Evolutionary conservation across 1,284 basidiomycete genomes (phyloP).

Genomic region (Boletus semigastroideus): DNA sequence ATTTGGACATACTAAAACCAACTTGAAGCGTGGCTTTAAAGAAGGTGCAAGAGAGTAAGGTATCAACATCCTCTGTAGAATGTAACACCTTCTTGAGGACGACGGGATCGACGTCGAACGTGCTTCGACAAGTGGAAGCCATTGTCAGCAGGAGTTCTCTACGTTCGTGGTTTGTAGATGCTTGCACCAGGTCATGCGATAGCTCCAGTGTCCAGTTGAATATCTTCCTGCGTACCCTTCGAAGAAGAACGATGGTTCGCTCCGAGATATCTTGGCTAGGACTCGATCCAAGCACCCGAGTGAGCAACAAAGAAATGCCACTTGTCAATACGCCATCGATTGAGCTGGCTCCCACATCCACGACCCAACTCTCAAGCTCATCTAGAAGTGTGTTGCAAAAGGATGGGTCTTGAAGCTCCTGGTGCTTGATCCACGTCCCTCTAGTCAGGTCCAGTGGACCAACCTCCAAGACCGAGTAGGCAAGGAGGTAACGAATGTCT

Average conservation of each 20-base stretch:
- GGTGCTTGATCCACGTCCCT: neutral
- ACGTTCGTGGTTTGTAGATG: slow-evolving; percentile 21
- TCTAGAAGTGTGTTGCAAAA: neutral
- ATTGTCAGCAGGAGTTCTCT: slow-evolving; percentile 31
- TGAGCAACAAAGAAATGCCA: neutral
- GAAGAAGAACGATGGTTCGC: neutral
- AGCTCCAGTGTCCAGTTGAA: slow-evolving; percentile 18
- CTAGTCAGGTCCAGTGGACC: neutral
- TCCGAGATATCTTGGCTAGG: neutral
- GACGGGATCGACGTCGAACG: slow-evolving; percentile 36
- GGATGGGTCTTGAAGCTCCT: neutral
- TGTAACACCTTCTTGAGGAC: slow-evolving; percentile 19
- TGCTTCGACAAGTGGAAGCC: slow-evolving; percentile 39
- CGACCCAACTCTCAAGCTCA: neutral
- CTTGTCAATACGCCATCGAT: neutral
- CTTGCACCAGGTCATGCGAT: slow-evolving; percentile 19
- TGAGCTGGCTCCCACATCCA: neutral
- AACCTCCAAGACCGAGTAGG: neutral
- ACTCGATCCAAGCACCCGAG: neutral
- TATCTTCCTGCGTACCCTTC: neutral
- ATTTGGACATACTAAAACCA: too few species aligned
- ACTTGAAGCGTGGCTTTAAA: slow-evolving; percentile 6
- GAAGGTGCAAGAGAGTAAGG: slow-evolving; percentile 38
- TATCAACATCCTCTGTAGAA: slow-evolving; percentile 26
- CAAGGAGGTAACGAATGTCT: neutral